phyloP scores from a whole-genome alignment of 805 yeast species.

The Saccharomycopsis vini region DNA sequence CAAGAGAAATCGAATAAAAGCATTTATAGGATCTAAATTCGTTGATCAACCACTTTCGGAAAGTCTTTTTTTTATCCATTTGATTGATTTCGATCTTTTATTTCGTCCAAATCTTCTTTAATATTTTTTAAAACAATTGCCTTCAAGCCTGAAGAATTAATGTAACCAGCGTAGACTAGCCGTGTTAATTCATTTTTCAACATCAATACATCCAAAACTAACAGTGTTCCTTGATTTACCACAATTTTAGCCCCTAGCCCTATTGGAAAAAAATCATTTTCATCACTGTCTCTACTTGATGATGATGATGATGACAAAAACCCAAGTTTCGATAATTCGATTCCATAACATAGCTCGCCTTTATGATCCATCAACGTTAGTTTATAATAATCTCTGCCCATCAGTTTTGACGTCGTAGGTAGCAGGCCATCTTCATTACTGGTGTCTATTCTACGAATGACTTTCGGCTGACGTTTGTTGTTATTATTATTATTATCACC shows the following conservation, averaged over 20 bases:
- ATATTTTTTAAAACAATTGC: neutral
- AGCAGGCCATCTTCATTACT: constrained; percentile 16
- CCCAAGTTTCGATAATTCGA: constrained; percentile 43
- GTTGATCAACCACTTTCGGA: neutral
- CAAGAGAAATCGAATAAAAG: too few species aligned
- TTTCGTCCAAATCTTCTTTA: constrained; percentile 1
- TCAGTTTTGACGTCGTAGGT: constrained; percentile 15
- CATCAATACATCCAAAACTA: constrained; percentile 40
- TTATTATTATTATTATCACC: too few species aligned
- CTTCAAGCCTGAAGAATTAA: neutral
- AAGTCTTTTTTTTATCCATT: neutral
- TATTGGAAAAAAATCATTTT: constrained; percentile 39
- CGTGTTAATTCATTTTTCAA: constrained; percentile 24
- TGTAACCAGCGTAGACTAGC: constrained; percentile 24
- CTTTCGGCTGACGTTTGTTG: constrained; percentile 19
- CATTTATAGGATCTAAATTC: too few species aligned
- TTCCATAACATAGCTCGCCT: constrained; percentile 46
- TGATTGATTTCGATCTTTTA: neutral
- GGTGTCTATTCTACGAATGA: constrained; percentile 1
- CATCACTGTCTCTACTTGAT: neutral
- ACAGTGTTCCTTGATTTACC: constrained; percentile 33
- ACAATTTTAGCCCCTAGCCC: constrained; percentile 31
- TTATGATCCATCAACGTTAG: constrained; percentile 46
- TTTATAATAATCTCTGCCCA: constrained; percentile 35
- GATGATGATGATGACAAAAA: neutral